Base-by-base conservation (phyloP, 176 grass and related monocot species). In the Oryza brachyantha region DNA sequence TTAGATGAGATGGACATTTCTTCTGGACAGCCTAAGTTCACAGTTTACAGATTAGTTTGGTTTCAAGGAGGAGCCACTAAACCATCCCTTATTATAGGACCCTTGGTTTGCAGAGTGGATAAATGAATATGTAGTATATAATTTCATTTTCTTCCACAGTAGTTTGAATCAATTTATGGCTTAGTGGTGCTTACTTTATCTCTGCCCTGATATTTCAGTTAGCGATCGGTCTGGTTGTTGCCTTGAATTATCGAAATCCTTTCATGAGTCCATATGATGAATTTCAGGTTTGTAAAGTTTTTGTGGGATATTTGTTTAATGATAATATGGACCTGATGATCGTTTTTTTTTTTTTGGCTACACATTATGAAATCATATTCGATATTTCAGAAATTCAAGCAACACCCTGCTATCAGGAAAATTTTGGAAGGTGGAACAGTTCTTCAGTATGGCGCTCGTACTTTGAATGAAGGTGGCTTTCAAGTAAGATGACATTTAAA, bases 381-480 rank as follows among this genome's bases (percentile, higher is more conserved):
- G 10, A 11, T 79, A 54, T 86, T 84, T 76, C 71, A 98, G 95
- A 98, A 94, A 90, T 89, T 98, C 45, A 98, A 98, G 77, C 85
- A 94, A 37, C 95, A 98, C 40, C 90, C 87, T 84, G 73, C 92
- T 29, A 77, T 98, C 76, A 87, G 72, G 84, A 43, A 86, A 67
- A 70, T 98, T 80, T 82, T 98, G 66, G 81, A 85, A 74, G 95
- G 95, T 73, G 95, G 92, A 85, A 89, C 81, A 72, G 90, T 83
- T 83, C 82, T 94, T 81, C 89, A 94, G 28, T 98, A 98, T 83
- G 92, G 95, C 63, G 95, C 95, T 71, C 92, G 95, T 61, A 85
- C 92, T 90, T 86, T 98, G 76, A 98, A 98, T 81, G 95, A 98
- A 90, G 95, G 95, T 75, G 92, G 95, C 65, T 98, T 94, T 57